phyloP scores from a whole-genome alignment of 1,139 yeast genomes.

The Sugiyamaella pinicola region DNA sequence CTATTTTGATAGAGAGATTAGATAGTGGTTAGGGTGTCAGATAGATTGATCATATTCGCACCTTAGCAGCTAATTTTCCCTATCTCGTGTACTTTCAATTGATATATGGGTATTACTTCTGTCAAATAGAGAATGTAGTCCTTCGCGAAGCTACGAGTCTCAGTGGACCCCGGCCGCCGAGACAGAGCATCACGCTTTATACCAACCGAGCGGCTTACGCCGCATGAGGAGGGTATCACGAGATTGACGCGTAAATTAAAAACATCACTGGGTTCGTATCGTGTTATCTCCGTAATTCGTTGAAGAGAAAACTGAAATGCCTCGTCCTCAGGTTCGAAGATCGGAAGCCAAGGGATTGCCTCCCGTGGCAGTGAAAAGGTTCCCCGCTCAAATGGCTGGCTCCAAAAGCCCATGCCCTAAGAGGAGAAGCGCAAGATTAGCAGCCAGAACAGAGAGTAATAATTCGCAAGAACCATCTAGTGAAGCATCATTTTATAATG shows the following conservation, averaged over 20 bases:
- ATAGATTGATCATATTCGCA: not conserved
- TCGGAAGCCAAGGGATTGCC: constrained; percentile 11
- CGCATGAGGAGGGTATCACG: constrained; percentile 7
- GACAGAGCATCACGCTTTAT: too few species aligned
- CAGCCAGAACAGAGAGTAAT: not conserved
- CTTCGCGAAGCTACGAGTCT: too few species aligned
- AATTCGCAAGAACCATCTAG: not conserved
- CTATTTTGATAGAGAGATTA: too few species aligned
- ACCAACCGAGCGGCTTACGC: not conserved
- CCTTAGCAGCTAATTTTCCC: not conserved
- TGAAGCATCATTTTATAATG: constrained; percentile 6
- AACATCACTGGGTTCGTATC: not conserved
- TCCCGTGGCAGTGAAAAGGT: not conserved
- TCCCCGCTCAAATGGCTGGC: not conserved
- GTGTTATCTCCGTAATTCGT: not conserved
- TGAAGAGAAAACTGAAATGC: constrained; percentile 1
- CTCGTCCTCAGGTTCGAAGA: constrained; percentile 16
- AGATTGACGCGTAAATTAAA: constrained; percentile 5
- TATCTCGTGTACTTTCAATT: not conserved
- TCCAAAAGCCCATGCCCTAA: constrained; percentile 11
- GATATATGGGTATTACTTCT: too few species aligned
- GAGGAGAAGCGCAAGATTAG: constrained; percentile 16
- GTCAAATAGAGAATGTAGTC: too few species aligned
- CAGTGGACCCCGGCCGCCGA: too few species aligned
- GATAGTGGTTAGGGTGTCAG: too few species aligned